Evolutionary conservation across 1,139 yeast species (phyloP).

Genomic region (Blastobotrys aristatus): DNA sequence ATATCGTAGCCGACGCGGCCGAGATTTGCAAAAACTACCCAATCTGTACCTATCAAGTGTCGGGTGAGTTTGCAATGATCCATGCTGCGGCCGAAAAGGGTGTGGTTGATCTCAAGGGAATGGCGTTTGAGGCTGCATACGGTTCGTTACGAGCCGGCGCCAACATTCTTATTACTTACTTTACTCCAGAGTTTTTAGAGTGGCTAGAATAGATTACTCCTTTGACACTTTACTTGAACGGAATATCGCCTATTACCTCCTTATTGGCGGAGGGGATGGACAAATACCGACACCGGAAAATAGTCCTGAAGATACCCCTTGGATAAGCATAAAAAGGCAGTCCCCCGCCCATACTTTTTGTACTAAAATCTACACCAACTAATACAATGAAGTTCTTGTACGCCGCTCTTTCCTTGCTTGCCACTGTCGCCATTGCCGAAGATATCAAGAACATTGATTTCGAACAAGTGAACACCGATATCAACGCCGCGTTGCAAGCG

Average conservation of each 20-base stretch:
- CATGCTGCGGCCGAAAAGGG: constrained; percentile 99
- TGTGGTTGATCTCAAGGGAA: constrained; percentile 75
- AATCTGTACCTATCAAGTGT: constrained; percentile 90
- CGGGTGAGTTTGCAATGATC: constrained; percentile 97
- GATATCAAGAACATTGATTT: neutral
- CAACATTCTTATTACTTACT: constrained; percentile 80
- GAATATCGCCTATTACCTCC: neutral
- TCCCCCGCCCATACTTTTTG: too few species aligned
- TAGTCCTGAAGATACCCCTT: neutral
- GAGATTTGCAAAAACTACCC: constrained; percentile 80
- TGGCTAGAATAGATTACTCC: constrained; percentile 70
- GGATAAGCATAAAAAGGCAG: neutral
- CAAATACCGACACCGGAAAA: neutral
- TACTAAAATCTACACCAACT: neutral
- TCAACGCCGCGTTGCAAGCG: neutral
- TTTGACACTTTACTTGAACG: too few species aligned
- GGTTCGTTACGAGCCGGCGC: constrained; percentile 98
- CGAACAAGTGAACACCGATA: neutral
- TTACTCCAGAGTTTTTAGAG: constrained; percentile 92
- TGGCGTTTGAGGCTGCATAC: constrained; percentile 88
- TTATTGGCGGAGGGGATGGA: neutral
- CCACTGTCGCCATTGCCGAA: neutral
- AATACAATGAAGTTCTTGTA: neutral
- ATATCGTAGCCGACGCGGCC: constrained; percentile 82
- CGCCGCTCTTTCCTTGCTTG: neutral